phyloP scores from a whole-genome alignment of 1,284 basidiomycete species.

The Cerrena zonata region DNA sequence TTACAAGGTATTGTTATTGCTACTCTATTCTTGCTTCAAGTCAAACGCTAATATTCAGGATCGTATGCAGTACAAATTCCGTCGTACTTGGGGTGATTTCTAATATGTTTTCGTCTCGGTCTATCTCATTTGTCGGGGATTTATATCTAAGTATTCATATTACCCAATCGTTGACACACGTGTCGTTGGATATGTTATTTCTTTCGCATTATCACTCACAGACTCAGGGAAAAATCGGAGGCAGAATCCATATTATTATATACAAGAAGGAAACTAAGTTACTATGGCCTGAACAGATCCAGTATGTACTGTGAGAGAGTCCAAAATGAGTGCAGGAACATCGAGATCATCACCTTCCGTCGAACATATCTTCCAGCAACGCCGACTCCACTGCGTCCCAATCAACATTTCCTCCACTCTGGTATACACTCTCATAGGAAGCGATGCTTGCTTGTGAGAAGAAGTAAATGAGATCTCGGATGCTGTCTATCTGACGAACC shows the following conservation, averaged over 20 bases:
- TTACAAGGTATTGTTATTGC: conserved; percentile 64
- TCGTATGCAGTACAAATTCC: conserved; percentile 81
- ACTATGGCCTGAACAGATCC: too few relatives aligned
- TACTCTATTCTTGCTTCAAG: conserved; percentile 13
- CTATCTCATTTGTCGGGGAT: conserved; percentile 6
- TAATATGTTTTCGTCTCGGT: conserved; percentile 25
- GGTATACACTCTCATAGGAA: conserved; percentile 86
- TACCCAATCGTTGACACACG: background rate
- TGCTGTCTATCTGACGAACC: conserved; percentile 69
- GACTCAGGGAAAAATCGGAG: too few relatives aligned
- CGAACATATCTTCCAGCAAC: conserved; percentile 83
- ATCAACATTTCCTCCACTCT: conserved; percentile 72
- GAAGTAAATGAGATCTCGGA: conserved; percentile 79
- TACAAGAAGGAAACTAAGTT: too few relatives aligned
- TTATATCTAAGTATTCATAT: conserved; percentile 1
- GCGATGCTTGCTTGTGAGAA: conserved; percentile 84
- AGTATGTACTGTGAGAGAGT: background rate
- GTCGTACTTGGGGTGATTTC: conserved; percentile 79
- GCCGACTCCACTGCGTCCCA: conserved; percentile 82
- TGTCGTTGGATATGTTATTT: background rate
- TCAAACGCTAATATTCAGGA: conserved; percentile 41
- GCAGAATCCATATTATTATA: too few relatives aligned
- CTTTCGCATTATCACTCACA: too few relatives aligned
- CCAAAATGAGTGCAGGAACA: background rate
- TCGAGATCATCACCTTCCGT: conserved; percentile 42